Evolutionary conservation across 441 rosid genomes (phyloP).

Genomic region (Cnidoscolus chayamansa): DNA sequence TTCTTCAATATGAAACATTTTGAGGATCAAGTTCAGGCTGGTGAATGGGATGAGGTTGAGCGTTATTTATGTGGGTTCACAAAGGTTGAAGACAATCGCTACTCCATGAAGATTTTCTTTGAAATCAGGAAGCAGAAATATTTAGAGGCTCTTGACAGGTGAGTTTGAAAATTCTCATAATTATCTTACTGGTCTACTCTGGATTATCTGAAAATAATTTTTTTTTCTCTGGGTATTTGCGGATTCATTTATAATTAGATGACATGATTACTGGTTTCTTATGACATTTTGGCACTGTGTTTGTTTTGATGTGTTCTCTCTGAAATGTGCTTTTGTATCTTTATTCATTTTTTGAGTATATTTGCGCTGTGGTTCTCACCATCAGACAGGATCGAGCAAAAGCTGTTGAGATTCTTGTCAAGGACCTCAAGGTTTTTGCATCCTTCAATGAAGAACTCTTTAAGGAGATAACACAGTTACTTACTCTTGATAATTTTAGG

Average conservation of each 20-base stretch:
- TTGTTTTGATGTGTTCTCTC: background rate
- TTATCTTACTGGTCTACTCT: background rate
- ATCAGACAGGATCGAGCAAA: slow-evolving; percentile 49
- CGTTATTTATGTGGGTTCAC: slow-evolving; percentile 83
- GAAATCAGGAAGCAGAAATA: slow-evolving; percentile 90
- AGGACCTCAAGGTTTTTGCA: slow-evolving; percentile 47
- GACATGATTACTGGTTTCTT: background rate
- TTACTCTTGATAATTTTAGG: slow-evolving; percentile 56
- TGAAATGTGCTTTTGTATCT: background rate
- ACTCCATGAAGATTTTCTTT: slow-evolving; percentile 83
- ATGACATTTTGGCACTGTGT: background rate
- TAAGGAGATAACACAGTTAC: slow-evolving; percentile 49
- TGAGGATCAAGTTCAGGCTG: slow-evolving; percentile 61
- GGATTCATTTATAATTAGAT: background rate
- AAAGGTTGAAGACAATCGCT: slow-evolving; percentile 79
- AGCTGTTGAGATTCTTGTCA: slow-evolving; percentile 53
- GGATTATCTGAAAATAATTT: slow-evolving; percentile 4
- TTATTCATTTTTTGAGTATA: background rate
- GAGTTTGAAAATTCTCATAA: slow-evolving; percentile 17
- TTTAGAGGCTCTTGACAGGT: slow-evolving; percentile 85
- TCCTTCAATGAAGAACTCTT: slow-evolving; percentile 58
- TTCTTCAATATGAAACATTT: slow-evolving; percentile 86
- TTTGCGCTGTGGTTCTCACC: slow-evolving; percentile 9
- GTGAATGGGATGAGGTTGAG: slow-evolving; percentile 92
- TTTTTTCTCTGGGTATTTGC: background rate